A percentile compares a stretch with the other conserved stretches of the same genome.
These are phyloP conservation scores for Penicillium sp. DNA, from an alignment of 2,329 filamentous ascomycete genomes.

Conservation along the genomic window DNA sequence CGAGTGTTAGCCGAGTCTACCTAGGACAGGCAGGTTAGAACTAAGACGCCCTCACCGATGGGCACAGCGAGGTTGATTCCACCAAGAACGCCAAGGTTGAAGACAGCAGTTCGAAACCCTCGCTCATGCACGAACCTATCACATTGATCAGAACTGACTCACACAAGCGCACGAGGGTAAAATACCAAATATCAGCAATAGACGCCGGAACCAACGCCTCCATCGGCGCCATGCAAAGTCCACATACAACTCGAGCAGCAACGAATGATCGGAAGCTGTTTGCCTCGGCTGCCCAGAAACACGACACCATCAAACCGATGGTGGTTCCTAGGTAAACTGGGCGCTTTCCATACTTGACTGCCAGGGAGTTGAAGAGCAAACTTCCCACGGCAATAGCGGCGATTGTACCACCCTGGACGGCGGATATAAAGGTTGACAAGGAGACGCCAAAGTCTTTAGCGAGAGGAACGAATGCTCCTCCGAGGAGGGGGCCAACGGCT, in stretches of 20 bases:
- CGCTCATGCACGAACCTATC: conserved; percentile 46
- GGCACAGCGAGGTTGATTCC: conserved; percentile 47
- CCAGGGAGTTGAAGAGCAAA: conserved; percentile 39
- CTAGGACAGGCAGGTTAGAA: neutral
- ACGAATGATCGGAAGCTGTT: conserved; percentile 36
- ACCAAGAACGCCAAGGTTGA: conserved; percentile 46
- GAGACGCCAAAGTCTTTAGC: conserved; percentile 36
- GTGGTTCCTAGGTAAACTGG: conserved; percentile 41
- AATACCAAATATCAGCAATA: conserved; percentile 44
- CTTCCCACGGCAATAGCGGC: conserved; percentile 40
- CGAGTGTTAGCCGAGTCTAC: neutral
- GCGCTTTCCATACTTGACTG: conserved; percentile 43
- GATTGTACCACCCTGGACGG: conserved; percentile 41
- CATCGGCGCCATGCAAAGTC: conserved; percentile 44
- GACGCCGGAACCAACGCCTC: conserved; percentile 45
- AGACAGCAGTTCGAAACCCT: conserved; percentile 44
- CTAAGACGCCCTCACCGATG: conserved; percentile 33
- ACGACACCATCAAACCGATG: conserved; percentile 36
- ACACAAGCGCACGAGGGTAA: too few species aligned
- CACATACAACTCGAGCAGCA: conserved; percentile 37
- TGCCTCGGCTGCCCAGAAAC: conserved; percentile 39
- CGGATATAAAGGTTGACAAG: conserved; percentile 37
- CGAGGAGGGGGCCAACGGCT: conserved; percentile 45
- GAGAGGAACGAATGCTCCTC: conserved; percentile 40
- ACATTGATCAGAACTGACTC: neutral